These are phyloP conservation scores for Verticillium albo-atrum DNA, from an alignment of 2,329 filamentous ascomycete species.

Conservation along the genomic window DNA sequence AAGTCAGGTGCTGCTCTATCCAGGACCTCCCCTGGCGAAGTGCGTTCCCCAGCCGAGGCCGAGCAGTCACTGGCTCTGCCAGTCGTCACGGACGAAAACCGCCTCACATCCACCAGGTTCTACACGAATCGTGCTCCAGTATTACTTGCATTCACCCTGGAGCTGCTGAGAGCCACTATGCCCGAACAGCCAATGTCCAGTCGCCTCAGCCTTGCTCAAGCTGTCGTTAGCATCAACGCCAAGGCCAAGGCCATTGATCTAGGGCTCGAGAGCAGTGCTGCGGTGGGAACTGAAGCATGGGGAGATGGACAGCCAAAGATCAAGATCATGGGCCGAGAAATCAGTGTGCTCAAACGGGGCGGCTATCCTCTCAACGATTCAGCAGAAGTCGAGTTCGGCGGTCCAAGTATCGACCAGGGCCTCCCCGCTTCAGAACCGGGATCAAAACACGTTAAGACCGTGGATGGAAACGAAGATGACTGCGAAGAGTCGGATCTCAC, in stretches of 20 bases:
- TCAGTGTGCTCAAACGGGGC: constrained; percentile 72
- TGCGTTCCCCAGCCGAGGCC: constrained; percentile 38
- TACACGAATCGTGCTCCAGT: constrained; percentile 79
- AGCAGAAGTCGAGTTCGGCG: constrained; percentile 3
- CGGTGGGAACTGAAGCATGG: constrained; percentile 67
- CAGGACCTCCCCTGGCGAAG: background rate
- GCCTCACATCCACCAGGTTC: constrained; percentile 53
- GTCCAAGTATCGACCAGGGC: constrained; percentile 14
- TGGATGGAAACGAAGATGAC: background rate
- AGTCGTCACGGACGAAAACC: constrained; percentile 50
- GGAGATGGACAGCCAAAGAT: constrained; percentile 72
- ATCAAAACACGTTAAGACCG: background rate
- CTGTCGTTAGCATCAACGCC: constrained; percentile 77
- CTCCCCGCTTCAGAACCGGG: background rate
- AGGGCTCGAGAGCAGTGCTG: constrained; percentile 62
- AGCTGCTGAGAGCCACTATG: constrained; percentile 74
- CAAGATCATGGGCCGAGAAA: constrained; percentile 66
- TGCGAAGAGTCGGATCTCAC: background rate
- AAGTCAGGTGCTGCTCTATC: background rate
- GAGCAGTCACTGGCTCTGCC: constrained; percentile 61
- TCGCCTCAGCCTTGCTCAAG: constrained; percentile 75
- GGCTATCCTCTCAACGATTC: constrained; percentile 51
- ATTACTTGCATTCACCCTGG: constrained; percentile 74
- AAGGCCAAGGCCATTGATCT: constrained; percentile 70
- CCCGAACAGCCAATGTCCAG: constrained; percentile 83